Evolutionary conservation across 805 yeast genomes (phyloP).

Genomic region (Lipomyces lipofer): DNA sequence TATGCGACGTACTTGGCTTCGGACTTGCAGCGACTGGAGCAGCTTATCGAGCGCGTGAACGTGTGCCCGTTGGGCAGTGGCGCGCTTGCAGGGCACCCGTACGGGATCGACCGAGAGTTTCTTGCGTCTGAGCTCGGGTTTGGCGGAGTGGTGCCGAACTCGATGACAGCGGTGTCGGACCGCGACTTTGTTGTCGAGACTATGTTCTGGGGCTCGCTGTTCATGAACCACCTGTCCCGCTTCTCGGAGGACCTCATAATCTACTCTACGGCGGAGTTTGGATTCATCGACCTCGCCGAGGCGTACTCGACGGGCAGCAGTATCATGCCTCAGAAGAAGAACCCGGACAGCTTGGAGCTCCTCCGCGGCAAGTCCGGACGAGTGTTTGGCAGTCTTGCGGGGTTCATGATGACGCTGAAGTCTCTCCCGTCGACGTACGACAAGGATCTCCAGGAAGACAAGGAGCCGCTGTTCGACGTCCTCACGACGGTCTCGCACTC

Average conservation of each 20-base stretch:
- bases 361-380: constrained; percentile 97
- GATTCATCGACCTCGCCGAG: constrained; percentile 88
- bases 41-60: constrained; percentile 79
- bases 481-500: constrained; percentile 91
- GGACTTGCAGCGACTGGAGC: constrained; percentile 81
- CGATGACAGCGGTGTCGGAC: constrained; percentile 94
- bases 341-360: constrained; percentile 93
- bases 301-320: constrained; percentile 99
- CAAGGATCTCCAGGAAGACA: constrained; percentile 98
- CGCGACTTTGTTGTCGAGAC: constrained; percentile 96
- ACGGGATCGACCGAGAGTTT: constrained; percentile 94
- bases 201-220: constrained; percentile 90
- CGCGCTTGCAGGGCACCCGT: constrained; percentile 98
- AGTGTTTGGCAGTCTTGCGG: constrained; percentile 91
- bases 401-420: constrained; percentile 93
- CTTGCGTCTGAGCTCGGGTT: constrained; percentile 81
- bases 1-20: constrained; percentile 93
- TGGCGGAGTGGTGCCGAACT: constrained; percentile 86
- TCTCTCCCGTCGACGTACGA: constrained; percentile 98
- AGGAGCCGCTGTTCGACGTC: constrained; percentile 95
- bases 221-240: constrained; percentile 94
- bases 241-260: constrained; percentile 92
- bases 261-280: constrained; percentile 97
- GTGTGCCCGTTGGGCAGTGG: constrained; percentile 94
- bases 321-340: constrained; percentile 98